Conservation (phyloP, 176 grass and related monocot genomes). For the Aegilops speltoides region DNA sequence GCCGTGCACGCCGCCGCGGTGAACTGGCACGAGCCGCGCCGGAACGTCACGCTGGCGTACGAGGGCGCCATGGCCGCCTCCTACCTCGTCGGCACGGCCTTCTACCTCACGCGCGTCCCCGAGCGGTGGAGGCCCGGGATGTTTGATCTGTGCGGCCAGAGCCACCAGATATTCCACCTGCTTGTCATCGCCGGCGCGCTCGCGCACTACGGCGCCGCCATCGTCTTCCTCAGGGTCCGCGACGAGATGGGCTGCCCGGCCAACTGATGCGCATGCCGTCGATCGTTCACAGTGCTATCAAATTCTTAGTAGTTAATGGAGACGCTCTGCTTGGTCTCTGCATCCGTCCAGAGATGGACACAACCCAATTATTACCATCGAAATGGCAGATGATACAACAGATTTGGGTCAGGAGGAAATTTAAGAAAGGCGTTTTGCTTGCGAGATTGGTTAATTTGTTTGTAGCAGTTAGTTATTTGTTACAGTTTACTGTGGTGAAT, state of each 20-base stretch:
- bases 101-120: slow-evolving; percentile 73
- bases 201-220: slow-evolving; percentile 76
- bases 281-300: not conserved
- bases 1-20: slow-evolving; percentile 65
- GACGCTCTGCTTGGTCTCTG: not conserved
- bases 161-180: slow-evolving; percentile 93
- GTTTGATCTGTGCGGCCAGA: slow-evolving; percentile 81
- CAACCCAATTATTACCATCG: not conserved
- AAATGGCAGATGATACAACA: not conserved
- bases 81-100: slow-evolving; percentile 58
- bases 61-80: slow-evolving; percentile 80
- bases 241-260: slow-evolving; percentile 57
- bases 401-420: not conserved
- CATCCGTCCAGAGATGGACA: not conserved
- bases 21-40: slow-evolving; percentile 73
- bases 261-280: not conserved
- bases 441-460: not conserved
- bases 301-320: not conserved
- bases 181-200: slow-evolving; percentile 89
- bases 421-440: not conserved
- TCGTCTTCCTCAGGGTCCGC: slow-evolving; percentile 64
- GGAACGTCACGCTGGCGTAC: slow-evolving; percentile 69
- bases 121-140: slow-evolving; percentile 78
- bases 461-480: not conserved
- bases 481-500: not conserved